Percentiles rank a stretch among this genome's conserved stretches.
Conservation (phyloP, 345 rosid genomes). For the Pistacia integerrima region DNA sequence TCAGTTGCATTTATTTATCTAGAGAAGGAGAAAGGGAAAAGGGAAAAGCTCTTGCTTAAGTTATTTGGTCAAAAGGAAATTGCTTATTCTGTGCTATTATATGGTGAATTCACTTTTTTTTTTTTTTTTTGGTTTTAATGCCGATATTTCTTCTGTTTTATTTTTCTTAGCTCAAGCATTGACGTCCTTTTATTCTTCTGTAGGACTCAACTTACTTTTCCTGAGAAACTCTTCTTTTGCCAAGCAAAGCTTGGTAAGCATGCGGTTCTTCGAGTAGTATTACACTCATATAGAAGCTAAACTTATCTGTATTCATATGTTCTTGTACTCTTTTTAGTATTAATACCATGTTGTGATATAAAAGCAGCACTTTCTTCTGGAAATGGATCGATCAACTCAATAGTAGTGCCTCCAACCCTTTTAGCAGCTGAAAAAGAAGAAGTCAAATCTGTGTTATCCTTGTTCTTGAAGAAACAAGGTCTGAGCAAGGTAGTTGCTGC, state of each 20-base stretch:
- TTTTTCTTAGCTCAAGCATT: not conserved
- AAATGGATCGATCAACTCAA: slow-evolving; percentile 36
- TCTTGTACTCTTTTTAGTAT: not conserved
- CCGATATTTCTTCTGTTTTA: not conserved
- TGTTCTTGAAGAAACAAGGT: not conserved
- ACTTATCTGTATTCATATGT: not conserved
- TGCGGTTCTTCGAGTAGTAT: not conserved
- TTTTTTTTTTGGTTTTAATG: too few relatives aligned
- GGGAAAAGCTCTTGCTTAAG: not conserved
- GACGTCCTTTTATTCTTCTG: not conserved
- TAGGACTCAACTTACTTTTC: slow-evolving; percentile 28
- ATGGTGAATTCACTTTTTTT: not conserved
- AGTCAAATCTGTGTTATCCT: slow-evolving; percentile 36
- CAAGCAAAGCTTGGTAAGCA: slow-evolving; percentile 35
- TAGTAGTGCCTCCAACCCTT: slow-evolving; percentile 7
- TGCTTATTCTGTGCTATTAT: too few relatives aligned
- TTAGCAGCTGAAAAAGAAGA: slow-evolving; percentile 49
- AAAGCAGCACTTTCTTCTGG: slow-evolving; percentile 33
- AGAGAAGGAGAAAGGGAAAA: too few relatives aligned
- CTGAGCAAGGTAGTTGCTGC: slow-evolving; percentile 1
- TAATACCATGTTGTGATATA: not conserved
- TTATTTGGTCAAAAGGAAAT: not conserved
- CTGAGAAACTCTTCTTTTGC: slow-evolving; percentile 31
- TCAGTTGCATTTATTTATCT: not conserved
- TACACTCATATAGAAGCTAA: not conserved